These are phyloP conservation scores for Paraconiothyrium brasiliense DNA, from an alignment of 2,329 filamentous ascomycete species.

Conservation along the genomic window DNA sequence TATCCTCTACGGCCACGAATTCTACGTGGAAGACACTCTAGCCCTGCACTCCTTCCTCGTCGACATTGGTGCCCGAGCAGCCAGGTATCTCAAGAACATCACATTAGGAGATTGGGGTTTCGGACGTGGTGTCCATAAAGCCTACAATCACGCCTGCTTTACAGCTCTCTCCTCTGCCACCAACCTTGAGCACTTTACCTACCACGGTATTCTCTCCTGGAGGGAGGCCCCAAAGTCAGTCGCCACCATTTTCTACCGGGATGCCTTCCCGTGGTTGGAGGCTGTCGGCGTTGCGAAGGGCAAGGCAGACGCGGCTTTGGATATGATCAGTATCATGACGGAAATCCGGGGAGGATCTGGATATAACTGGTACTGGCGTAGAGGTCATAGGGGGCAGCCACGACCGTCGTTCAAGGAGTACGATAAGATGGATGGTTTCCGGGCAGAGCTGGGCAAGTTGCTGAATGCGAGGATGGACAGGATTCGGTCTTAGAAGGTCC, in stretches of 20 bases:
- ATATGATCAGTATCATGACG: conserved; percentile 29
- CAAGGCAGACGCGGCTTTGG: conserved; percentile 40
- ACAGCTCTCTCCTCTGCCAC: conserved; percentile 39
- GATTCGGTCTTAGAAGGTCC: conserved; percentile 17
- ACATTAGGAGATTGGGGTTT: conserved; percentile 36
- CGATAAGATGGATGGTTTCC: conserved; percentile 25
- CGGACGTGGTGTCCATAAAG: conserved; percentile 35
- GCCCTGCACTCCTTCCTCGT: conserved; percentile 46
- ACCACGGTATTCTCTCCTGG: conserved; percentile 28
- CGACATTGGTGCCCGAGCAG: conserved; percentile 36
- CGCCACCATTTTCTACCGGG: conserved; percentile 46
- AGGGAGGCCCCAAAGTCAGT: conserved; percentile 14
- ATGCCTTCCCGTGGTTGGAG: conserved; percentile 50
- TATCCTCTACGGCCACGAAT: conserved; percentile 43
- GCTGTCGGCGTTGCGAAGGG: conserved; percentile 39
- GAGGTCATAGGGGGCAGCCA: not conserved
- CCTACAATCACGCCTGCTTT: conserved; percentile 47
- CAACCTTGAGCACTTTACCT: conserved; percentile 38
- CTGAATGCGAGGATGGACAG: conserved; percentile 30
- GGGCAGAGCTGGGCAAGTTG: conserved; percentile 28
- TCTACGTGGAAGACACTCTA: conserved; percentile 37
- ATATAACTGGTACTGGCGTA: not conserved
- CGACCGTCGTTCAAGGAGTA: not conserved
- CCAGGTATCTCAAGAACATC: conserved; percentile 35
- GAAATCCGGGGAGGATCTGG: conserved; percentile 1